Percentiles rank a stretch among this genome's conserved stretches.
Evolutionary conservation across 768 basidiomycete species (phyloP).

Genomic region (Boletus reticulatus): DNA sequence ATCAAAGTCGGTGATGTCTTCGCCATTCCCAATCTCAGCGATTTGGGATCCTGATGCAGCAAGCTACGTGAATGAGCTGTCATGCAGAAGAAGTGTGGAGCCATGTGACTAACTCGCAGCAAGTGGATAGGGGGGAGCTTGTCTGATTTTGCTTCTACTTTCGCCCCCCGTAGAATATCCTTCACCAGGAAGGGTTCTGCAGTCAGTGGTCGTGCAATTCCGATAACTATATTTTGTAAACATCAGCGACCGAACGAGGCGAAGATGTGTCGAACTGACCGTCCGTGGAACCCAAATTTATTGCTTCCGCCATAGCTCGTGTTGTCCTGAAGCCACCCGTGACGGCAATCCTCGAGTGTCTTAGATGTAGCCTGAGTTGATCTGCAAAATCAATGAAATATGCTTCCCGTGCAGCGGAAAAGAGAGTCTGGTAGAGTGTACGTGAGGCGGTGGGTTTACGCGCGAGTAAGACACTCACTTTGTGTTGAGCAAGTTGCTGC

Average conservation of each 20-base stretch:
- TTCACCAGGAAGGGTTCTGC: slow-evolving; percentile 31
- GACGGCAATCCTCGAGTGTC: slow-evolving; percentile 24
- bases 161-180: slow-evolving; percentile 27
- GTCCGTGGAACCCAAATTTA: slow-evolving; percentile 23
- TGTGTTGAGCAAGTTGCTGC: neutral
- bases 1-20: slow-evolving; percentile 32
- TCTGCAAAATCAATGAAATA: slow-evolving; percentile 34
- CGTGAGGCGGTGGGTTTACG: neutral
- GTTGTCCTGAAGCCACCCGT: slow-evolving; percentile 33
- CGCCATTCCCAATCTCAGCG: slow-evolving; percentile 34
- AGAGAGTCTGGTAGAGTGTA: slow-evolving; percentile 6
- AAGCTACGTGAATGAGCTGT: slow-evolving; percentile 17
- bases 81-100: neutral
- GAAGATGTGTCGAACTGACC: slow-evolving; percentile 15
- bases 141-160: slow-evolving; percentile 22
- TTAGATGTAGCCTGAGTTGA: slow-evolving; percentile 22
- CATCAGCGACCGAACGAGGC: neutral
- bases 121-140: slow-evolving; percentile 39
- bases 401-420: slow-evolving; percentile 20
- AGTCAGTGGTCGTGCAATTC: slow-evolving; percentile 29
- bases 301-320: slow-evolving; percentile 28
- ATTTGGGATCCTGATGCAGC: slow-evolving; percentile 31
- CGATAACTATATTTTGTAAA: slow-evolving; percentile 20
- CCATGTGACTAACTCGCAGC: slow-evolving; percentile 21
- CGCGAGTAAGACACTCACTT: slow-evolving; percentile 6